Percentiles rank a stretch among this genome's conserved stretches.
These are phyloP conservation scores for Hypocreales sp. DNA, from an alignment of 2,329 filamentous ascomycete genomes.

Conservation along the genomic window DNA sequence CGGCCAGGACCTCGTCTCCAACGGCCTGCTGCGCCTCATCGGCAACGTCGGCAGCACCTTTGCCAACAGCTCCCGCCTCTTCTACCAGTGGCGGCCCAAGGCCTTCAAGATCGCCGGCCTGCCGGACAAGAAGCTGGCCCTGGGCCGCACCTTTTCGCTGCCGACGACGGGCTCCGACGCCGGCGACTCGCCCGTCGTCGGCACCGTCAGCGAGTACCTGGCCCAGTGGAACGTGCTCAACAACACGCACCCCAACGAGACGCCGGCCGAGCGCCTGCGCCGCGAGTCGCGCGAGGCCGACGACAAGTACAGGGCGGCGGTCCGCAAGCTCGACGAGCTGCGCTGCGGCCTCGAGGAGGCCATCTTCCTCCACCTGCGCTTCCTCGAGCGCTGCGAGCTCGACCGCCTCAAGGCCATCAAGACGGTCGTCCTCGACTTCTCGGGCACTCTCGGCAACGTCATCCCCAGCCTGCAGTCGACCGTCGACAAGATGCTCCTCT, in stretches of 20 bases:
- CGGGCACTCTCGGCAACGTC: slow-evolving; percentile 91
- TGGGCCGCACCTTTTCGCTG: slow-evolving; percentile 62
- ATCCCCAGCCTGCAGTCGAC: slow-evolving; percentile 92
- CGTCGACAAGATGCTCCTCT: slow-evolving; percentile 97
- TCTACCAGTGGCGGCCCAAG: slow-evolving; percentile 92
- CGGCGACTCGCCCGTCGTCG: slow-evolving; percentile 63
- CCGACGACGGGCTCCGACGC: slow-evolving; percentile 40
- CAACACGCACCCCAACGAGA: slow-evolving; percentile 86
- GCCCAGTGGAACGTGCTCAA: slow-evolving; percentile 77
- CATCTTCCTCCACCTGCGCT: slow-evolving; percentile 82
- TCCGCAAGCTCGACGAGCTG: slow-evolving; percentile 76
- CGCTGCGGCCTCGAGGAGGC: slow-evolving; percentile 92
- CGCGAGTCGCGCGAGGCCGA: slow-evolving; percentile 83
- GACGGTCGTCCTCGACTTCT: slow-evolving; percentile 94
- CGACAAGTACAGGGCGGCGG: slow-evolving; percentile 78
- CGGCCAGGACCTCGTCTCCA: slow-evolving; percentile 77
- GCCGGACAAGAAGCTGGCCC: slow-evolving; percentile 67
- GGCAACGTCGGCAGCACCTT: slow-evolving; percentile 93
- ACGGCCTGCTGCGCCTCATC: slow-evolving; percentile 77
- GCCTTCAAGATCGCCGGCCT: slow-evolving; percentile 78
- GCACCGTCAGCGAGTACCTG: slow-evolving; percentile 76
- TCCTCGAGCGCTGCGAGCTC: slow-evolving; percentile 93
- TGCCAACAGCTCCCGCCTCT: slow-evolving; percentile 93
- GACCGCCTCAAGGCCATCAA: slow-evolving; percentile 97
- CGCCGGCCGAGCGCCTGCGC: slow-evolving; percentile 68